Evolutionary conservation across 192 early-diverging fungal genomes (phyloP).

Genomic region (Backusella australiensis): DNA sequence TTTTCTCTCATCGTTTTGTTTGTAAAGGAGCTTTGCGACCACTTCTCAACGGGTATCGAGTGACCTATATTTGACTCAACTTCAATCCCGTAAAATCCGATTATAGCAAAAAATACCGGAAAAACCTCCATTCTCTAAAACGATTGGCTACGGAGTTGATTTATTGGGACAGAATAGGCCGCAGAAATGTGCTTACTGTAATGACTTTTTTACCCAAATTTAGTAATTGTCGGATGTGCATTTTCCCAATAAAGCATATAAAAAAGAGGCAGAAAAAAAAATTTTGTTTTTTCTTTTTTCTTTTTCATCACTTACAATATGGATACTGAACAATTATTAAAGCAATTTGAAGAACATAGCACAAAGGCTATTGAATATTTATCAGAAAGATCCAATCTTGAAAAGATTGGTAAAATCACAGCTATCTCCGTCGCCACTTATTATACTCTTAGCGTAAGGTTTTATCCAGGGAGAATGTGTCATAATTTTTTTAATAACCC

Average conservation of each 20-base stretch:
- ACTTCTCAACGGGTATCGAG: background rate
- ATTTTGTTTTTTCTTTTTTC: background rate
- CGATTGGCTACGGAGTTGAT: background rate
- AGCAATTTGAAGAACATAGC: background rate
- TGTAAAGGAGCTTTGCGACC: too few species aligned
- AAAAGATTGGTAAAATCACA: conserved; percentile 1
- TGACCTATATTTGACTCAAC: background rate
- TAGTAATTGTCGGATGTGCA: background rate
- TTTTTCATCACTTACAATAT: background rate
- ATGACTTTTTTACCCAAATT: background rate
- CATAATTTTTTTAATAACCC: background rate
- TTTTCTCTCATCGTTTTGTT: too few species aligned
- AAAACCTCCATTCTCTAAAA: background rate
- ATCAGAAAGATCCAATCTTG: conserved; percentile 2
- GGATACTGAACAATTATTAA: background rate
- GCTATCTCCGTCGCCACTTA: conserved; percentile 10
- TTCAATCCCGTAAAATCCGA: background rate
- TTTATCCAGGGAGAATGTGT: background rate
- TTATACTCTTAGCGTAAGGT: background rate
- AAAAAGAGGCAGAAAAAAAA: background rate
- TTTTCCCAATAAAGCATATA: background rate
- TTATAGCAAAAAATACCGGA: background rate
- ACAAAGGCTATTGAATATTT: background rate
- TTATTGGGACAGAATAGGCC: background rate
- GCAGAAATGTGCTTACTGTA: background rate